These are phyloP conservation scores for Calonectria crousiana DNA, from an alignment of 2,329 filamentous ascomycete genomes.

Conservation along the genomic window DNA sequence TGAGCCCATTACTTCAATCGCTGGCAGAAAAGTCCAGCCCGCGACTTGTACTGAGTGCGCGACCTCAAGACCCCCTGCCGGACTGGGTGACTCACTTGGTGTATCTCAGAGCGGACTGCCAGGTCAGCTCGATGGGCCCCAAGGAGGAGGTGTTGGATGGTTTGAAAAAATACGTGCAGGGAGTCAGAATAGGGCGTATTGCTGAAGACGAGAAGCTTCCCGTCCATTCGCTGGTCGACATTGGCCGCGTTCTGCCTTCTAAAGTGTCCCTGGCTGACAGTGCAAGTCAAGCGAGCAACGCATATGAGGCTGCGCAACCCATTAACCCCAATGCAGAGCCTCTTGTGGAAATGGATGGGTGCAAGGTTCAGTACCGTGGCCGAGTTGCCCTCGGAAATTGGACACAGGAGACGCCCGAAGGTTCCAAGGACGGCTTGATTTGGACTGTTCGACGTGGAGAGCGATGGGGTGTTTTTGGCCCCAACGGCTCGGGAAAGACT, in stretches of 20 bases:
- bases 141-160: conserved; percentile 72
- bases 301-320: conserved; percentile 36
- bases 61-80: conserved; percentile 89
- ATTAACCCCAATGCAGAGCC: conserved; percentile 67
- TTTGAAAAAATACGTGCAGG: conserved; percentile 61
- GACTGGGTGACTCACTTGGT: conserved; percentile 91
- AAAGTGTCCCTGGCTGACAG: conserved; percentile 31
- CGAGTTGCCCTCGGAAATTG: conserved; percentile 86
- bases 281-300: conserved; percentile 4
- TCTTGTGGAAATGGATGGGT: conserved; percentile 88
- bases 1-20: conserved; percentile 78
- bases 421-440: conserved; percentile 72
- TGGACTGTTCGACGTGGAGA: conserved; percentile 89
- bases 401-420: conserved; percentile 68
- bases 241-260: conserved; percentile 59
- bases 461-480: conserved; percentile 92
- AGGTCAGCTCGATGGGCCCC: conserved; percentile 73
- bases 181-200: conserved; percentile 58
- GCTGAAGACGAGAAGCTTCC: conserved; percentile 62
- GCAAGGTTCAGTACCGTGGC: conserved; percentile 82
- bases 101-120: conserved; percentile 76
- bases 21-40: conserved; percentile 77
- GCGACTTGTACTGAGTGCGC: conserved; percentile 79
- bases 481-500: conserved; percentile 96
- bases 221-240: conserved; percentile 61